Base-by-base conservation (phyloP, 495 filamentous ascomycete genomes). In the Aspergillus diversus region DNA sequence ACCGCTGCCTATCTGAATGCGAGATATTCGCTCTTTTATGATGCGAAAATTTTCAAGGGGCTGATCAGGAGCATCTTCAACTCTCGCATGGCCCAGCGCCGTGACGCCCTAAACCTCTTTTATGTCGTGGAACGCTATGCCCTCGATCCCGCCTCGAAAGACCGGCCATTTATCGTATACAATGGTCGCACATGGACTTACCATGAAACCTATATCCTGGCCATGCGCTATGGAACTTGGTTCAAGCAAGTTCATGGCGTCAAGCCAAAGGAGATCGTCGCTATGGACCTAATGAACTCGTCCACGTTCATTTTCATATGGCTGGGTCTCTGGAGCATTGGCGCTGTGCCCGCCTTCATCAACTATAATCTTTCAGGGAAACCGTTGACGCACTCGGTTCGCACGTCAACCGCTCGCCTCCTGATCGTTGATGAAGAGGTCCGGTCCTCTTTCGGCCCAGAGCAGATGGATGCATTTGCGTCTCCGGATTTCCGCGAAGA, bases 281-380 rank as follows among this genome's bases (percentile, higher is more conserved):
- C 93, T 0, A 81, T 99, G 69, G 87, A 97, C 74, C 90, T 93
- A 65, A 90, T 90, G 77, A 99, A 99, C 69, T 91, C 86, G 31
- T 88, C 91, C 13, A 84, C 84, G 5, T 95, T 93, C 68, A 66
- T 97, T 11, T 96, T 96, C 77, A 61, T 97, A n/a, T 84, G 87
- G 79, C 80, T 96, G 27, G 95, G 89, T 0, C 74, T 97, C 34
- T 97, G 94, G 93, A 87, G 88, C 16, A 86, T 98, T 46, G 95
- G 95, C 0, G 93, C 91, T 0, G 85, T 84, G 32, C 93, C 94
- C n/a, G 95, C 94, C 0, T 91, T 96, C 63, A 90, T 99, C 77
- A 99, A 99, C 73, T 96, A 95, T 75, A 98, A 97, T 67, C 73
- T 98, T 49, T 80, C 82, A 2, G 90, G 88, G 12, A 85, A 91